Evolutionary conservation across 1,284 basidiomycete genomes (phyloP), one percentile per base, ranked within the genome.

Genomic region (Irpex sp.): DNA sequence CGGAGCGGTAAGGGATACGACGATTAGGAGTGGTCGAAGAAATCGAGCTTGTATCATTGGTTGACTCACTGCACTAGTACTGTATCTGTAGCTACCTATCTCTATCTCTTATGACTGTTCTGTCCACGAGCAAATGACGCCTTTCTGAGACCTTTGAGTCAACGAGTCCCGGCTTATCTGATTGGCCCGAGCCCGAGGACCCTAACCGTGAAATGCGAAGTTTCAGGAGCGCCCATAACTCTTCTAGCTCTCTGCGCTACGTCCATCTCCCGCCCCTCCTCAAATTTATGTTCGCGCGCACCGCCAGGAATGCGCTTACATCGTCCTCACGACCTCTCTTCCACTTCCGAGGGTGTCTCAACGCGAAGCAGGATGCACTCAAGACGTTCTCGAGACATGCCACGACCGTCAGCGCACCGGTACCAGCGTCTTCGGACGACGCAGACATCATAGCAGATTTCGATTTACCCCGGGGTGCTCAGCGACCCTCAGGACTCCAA

Each of bases 1-100:
- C 80, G 95, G 68, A 94, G 92, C 70, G 95, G 95, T 31, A 89
- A 86, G 71, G 95, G 95, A 35, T 97, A 97, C 70, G 95, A 96
- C 21, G 39, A 46, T 17, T 51, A 51, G n/a, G 49, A 51, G n/a
- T 51, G 8, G 21, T 17, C 13, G 11, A 1, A 19, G 49, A 51
- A 26, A 26, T 51, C 39, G 13, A 51, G 9, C 49, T 51, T 51
- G 49, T 51, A 51, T 51, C 21, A 17, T 26, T 51, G 31, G n/a
- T 17, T 51, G 19, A 17, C 49, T 19, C n/a, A 4, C 21, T 13
- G 7, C 43, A 46, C 43, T 17, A 17, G 17, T 17, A 46, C 43
- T 51, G 49, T 51, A 51, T 51, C 49, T 17, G 49, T 51, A 51
- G 49, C 49, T 51, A 6, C 9, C 17, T 26, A 17, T 21, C 17